Evolutionary conservation across 768 basidiomycete species (phyloP), one percentile per base, ranked within the genome.

Genomic region (Serpula lacrymans): DNA sequence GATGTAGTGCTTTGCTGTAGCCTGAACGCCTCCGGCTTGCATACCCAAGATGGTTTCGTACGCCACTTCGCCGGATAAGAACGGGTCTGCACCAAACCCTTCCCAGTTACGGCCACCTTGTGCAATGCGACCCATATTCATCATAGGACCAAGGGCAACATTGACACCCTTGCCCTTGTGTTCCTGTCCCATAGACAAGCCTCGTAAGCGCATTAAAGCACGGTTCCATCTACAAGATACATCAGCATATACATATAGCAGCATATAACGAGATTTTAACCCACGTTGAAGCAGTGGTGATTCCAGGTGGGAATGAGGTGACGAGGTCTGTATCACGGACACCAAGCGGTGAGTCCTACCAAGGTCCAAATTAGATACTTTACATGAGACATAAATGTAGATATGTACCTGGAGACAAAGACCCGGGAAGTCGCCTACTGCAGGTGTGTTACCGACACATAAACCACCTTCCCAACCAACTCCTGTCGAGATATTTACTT

Each of bases 81-180:
- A 95, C 0, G 93, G 93, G 58, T 96, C 93, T 8, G 77, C 89
- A 22, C 92, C 91, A 43, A 92, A 93, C n/a, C 89, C 90, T 70
- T 95, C 93, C 88, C 90, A 95, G 61, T 93, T 91, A 21, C 93
- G 71, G 13, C 93, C 93, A 6, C 85, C 89, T 48, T 77, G 70
- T 3, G 86, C 81, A 14, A 83, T 63, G 13, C 88, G 78, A 1
- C 84, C 87, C 69, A 94, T 77, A 57, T 93, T 92, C 80, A 89
- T 92, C 84, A 88, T 88, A 0, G 89, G 77, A 21, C 74, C 77
- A 6, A 94, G 72, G 8, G 81, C 84, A 35, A 94, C 66, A 51
- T 96, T 78, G 33, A 88, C 81, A 17, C 94, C 94, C 56, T 94
- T 92, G 20, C 78, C 80, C 41, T 72, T 72, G 64, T 88, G 84